Conservation (phyloP, 1,139 yeast species). For the Geotrichum histeridarum region DNA sequence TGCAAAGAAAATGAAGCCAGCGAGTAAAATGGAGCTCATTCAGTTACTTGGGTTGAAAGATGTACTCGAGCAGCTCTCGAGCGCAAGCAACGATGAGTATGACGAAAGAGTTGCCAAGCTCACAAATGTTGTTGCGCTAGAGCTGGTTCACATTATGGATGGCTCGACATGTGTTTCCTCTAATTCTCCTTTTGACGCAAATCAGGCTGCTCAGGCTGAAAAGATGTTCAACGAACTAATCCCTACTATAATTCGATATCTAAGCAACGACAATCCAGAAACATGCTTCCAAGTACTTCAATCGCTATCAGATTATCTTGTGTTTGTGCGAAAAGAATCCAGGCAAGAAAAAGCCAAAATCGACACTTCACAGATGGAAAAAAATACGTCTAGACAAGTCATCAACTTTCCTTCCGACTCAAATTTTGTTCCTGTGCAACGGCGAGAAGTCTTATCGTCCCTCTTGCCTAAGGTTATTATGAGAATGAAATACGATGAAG, state of each 20-base stretch:
- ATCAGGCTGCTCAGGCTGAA: slow-evolving; percentile 37
- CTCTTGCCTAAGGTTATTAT: slow-evolving; percentile 64
- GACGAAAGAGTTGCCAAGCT: slow-evolving; percentile 73
- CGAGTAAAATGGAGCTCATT: slow-evolving; percentile 75
- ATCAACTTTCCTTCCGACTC: slow-evolving; percentile 32
- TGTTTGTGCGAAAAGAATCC: slow-evolving; percentile 58
- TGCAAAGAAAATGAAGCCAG: slow-evolving; percentile 86
- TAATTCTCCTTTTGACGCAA: slow-evolving; percentile 21
- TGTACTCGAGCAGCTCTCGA: slow-evolving; percentile 41
- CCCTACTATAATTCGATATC: slow-evolving; percentile 67
- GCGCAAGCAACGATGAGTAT: slow-evolving; percentile 56
- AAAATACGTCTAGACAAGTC: slow-evolving; percentile 29
- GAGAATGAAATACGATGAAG: slow-evolving; percentile 75
- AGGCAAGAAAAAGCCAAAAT: slow-evolving; percentile 31
- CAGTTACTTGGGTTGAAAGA: slow-evolving; percentile 60
- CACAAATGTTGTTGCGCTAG: slow-evolving; percentile 68
- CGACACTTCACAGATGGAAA: slow-evolving; percentile 28
- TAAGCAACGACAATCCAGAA: slow-evolving; percentile 82
- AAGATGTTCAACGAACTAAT: slow-evolving; percentile 53
- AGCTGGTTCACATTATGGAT: slow-evolving; percentile 63
- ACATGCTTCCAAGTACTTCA: slow-evolving; percentile 79
- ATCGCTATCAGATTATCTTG: slow-evolving; percentile 67
- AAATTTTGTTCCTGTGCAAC: slow-evolving; percentile 34
- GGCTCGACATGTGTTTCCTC: slow-evolving; percentile 37
- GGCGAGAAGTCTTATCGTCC: slow-evolving; percentile 52